A percentile compares a stretch with the other conserved stretches of the same genome.
Conservation (phyloP, 2,329 filamentous ascomycete species). For the Talaromyces marneffei region DNA sequence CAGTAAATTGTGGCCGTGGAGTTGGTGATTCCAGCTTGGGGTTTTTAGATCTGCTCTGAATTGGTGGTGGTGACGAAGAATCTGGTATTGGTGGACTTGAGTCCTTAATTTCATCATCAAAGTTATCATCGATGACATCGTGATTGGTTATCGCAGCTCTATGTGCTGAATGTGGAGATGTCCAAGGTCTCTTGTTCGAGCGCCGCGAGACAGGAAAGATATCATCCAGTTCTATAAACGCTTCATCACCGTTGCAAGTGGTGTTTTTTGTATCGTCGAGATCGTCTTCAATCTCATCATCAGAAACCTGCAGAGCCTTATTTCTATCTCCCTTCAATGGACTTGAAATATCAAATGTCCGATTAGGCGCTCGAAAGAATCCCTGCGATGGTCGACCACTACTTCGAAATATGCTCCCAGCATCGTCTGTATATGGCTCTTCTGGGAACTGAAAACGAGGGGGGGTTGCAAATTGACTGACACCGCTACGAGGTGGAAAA, state of each 20-base stretch:
- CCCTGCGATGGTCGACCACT: not conserved
- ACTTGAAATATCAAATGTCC: not conserved
- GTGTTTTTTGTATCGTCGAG: constrained; percentile 8
- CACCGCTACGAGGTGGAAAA: not conserved
- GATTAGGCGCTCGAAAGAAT: not conserved
- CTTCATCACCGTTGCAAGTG: constrained; percentile 7
- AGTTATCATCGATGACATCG: not conserved
- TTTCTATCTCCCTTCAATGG: not conserved
- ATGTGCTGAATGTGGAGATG: constrained; percentile 3
- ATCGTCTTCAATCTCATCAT: constrained; percentile 4
- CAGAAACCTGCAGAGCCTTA: not conserved
- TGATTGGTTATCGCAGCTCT: not conserved
- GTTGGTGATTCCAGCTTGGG: constrained; percentile 5
- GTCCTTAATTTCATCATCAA: constrained; percentile 2
- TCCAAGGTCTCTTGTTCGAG: constrained; percentile 30
- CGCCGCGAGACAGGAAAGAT: constrained; percentile 25
- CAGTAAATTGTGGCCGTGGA: constrained; percentile 6
- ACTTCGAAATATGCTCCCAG: not conserved
- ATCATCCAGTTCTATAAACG: constrained; percentile 25
- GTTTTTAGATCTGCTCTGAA: not conserved
- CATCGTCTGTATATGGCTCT: not conserved
- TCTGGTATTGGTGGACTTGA: not conserved
- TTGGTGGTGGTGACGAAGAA: not conserved
- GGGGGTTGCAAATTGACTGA: constrained; percentile 14
- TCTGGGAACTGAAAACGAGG: constrained; percentile 13